Conservation (phyloP, 176 grass and related monocot species). For the Ensete ventricosum region DNA sequence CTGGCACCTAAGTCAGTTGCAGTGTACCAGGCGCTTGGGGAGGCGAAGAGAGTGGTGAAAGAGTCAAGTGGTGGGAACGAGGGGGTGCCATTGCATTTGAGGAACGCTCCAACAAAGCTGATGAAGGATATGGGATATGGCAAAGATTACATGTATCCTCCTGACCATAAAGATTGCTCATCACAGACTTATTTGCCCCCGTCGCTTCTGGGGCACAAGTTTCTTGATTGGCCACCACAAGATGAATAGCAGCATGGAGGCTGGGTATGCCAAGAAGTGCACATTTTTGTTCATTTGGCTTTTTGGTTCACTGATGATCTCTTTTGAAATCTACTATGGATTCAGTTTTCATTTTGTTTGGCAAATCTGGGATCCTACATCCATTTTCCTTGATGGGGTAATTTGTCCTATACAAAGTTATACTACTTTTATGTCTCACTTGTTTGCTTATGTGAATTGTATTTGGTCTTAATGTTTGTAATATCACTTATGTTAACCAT, state of each 20-base stretch:
- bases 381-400: neutral
- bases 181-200: constrained; percentile 34
- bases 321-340: neutral
- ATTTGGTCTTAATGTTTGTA: neutral
- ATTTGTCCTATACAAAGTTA: neutral
- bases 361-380: neutral
- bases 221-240: constrained; percentile 34
- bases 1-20: constrained; percentile 39
- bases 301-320: neutral
- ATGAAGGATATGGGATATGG: constrained; percentile 45
- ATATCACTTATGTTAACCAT: neutral
- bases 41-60: constrained; percentile 32
- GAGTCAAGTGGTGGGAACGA: constrained; percentile 37
- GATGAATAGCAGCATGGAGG: constrained; percentile 2
- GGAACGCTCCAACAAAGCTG: constrained; percentile 42
- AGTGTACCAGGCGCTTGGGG: constrained; percentile 22
- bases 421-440: neutral
- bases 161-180: constrained; percentile 32
- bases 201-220: constrained; percentile 30
- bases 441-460: neutral
- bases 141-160: constrained; percentile 41
- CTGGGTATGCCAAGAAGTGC: neutral
- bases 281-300: neutral
- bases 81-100: constrained; percentile 41
- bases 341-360: neutral